These are phyloP conservation scores for Cenchrus americanus DNA, from an alignment of 176 grass and related monocot genomes.

Conservation along the genomic window DNA sequence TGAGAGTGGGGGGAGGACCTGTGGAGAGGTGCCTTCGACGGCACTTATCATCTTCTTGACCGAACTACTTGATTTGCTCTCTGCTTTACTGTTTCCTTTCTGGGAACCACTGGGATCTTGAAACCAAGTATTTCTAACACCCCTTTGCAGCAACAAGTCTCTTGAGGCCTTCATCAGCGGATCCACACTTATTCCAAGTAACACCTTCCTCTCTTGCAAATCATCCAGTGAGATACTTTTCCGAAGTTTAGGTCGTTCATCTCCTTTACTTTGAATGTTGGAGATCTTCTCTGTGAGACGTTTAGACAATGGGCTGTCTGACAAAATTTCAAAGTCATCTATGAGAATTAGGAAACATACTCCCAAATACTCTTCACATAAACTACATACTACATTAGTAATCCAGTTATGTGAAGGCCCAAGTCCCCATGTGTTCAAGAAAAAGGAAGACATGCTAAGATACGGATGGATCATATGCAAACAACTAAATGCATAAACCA, in stretches of 20 bases:
- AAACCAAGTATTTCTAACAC: not conserved
- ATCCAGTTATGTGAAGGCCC: not conserved
- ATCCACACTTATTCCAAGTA: conserved; percentile 13
- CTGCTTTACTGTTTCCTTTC: conserved; percentile 4
- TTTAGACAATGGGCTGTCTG: conserved; percentile 40
- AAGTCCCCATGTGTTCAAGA: not conserved
- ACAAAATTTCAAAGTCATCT: not conserved
- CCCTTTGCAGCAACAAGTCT: not conserved
- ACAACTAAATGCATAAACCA: not conserved
- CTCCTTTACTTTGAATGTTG: conserved; percentile 34
- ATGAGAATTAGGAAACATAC: conserved; percentile 32
- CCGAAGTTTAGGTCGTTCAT: not conserved
- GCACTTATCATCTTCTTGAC: conserved; percentile 51
- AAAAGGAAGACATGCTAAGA: not conserved
- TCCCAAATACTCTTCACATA: not conserved
- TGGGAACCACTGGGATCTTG: conserved; percentile 26
- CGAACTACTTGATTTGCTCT: conserved; percentile 29
- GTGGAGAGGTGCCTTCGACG: conserved; percentile 31
- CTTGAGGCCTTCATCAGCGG: not conserved
- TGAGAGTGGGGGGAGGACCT: conserved; percentile 19
- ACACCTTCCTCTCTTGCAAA: conserved; percentile 9
- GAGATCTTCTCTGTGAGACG: conserved; percentile 10
- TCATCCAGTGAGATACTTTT: conserved; percentile 35
- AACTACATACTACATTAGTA: not conserved
- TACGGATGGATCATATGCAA: conserved; percentile 11